Percentiles rank a stretch among this genome's conserved stretches.
Evolutionary conservation across 2,329 filamentous ascomycete species (phyloP).

Genomic region (Paraphoma chrysanthemicola): DNA sequence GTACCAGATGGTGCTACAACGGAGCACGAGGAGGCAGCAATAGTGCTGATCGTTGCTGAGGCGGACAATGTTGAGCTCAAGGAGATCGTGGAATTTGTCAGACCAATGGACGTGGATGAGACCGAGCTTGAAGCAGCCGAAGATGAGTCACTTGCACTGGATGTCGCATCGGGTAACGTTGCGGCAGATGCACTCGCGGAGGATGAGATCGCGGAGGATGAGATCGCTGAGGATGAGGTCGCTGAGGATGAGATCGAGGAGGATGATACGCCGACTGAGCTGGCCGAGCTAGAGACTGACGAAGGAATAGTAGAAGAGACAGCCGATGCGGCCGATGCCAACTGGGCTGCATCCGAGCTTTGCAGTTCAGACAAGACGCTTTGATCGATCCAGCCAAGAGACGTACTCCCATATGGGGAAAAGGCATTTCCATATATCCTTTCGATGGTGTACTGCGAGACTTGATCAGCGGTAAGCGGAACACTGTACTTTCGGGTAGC

Average conservation of each 20-base stretch:
- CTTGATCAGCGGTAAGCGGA: constrained; percentile 39
- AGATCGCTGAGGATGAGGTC: constrained; percentile 1
- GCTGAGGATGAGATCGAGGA: background rate
- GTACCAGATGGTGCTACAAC: constrained; percentile 44
- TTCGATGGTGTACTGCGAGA: constrained; percentile 43
- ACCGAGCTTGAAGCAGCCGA: constrained; percentile 3
- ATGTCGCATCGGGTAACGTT: background rate
- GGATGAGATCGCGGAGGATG: constrained; percentile 7
- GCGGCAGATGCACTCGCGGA: background rate
- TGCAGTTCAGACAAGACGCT: constrained; percentile 43
- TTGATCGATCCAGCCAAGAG: constrained; percentile 49
- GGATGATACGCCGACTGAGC: background rate
- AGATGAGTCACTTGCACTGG: background rate
- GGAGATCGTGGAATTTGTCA: too few relatives aligned
- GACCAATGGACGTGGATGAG: background rate
- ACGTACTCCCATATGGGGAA: constrained; percentile 40
- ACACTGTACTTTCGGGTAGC: constrained; percentile 44
- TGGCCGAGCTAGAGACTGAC: too few relatives aligned
- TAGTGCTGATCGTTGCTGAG: too few relatives aligned
- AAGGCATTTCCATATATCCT: constrained; percentile 47
- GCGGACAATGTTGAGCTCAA: too few relatives aligned
- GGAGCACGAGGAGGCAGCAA: constrained; percentile 18
- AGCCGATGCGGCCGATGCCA: constrained; percentile 7
- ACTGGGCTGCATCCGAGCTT: constrained; percentile 35
- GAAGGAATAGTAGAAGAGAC: constrained; percentile 4